These are phyloP conservation scores for Termitomyces sp. DNA, from an alignment of 768 basidiomycete species.

Conservation along the genomic window DNA sequence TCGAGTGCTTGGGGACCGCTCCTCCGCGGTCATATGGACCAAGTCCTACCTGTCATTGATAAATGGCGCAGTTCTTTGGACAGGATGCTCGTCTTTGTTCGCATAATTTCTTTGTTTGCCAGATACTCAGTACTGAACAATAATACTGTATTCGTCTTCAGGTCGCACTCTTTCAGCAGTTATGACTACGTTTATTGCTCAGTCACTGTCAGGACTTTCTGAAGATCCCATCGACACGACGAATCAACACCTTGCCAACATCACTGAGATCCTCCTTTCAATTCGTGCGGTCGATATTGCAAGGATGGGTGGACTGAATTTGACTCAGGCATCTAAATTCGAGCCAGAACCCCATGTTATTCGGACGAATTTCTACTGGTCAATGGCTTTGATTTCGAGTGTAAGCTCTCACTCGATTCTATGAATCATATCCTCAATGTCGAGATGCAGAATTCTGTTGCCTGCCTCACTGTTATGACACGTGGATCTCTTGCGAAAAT, in stretches of 20 bases:
- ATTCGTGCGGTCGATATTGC: neutral
- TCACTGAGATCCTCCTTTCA: constrained; percentile 9
- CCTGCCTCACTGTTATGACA: constrained; percentile 11
- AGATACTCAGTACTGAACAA: neutral
- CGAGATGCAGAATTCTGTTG: constrained; percentile 9
- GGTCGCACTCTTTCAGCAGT: constrained; percentile 15
- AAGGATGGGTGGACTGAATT: too few species aligned
- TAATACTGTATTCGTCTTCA: neutral
- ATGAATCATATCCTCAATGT: neutral
- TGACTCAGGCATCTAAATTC: constrained; percentile 1
- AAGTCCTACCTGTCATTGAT: constrained; percentile 8
- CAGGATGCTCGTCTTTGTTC: constrained; percentile 10
- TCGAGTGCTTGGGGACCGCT: constrained; percentile 13
- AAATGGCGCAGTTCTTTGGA: constrained; percentile 12
- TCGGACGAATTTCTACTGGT: constrained; percentile 15
- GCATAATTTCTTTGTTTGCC: neutral
- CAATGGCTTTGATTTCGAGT: constrained; percentile 11
- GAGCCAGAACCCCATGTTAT: constrained; percentile 5
- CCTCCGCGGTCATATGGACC: constrained; percentile 3
- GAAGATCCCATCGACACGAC: constrained; percentile 4
- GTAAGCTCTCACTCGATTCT: neutral
- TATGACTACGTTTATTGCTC: constrained; percentile 12
- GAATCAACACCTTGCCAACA: constrained; percentile 12
- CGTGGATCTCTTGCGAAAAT: constrained; percentile 6
- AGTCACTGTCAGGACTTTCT: constrained; percentile 7